Evolutionary conservation across 2,329 filamentous ascomycete genomes (phyloP), one percentile per base, ranked within the genome.

Genomic region (Bipolaris cookei): DNA sequence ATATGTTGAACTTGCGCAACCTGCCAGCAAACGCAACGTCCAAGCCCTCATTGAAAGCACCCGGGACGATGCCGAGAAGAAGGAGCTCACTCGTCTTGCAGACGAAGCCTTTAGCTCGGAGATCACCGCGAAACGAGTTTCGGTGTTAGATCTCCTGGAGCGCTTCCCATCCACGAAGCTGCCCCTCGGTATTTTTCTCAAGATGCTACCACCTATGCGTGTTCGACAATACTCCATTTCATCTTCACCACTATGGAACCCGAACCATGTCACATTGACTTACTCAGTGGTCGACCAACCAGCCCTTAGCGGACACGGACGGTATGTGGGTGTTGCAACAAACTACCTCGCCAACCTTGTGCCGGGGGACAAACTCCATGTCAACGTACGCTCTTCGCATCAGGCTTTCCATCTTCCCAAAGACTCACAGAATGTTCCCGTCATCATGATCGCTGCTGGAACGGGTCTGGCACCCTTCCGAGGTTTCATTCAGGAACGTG

Each of bases 161-260:
- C 80, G 82, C 10, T 88, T 87, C 69, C 66, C 71, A 0, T 76
- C 80, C 0, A 79, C 90, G 30, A 76, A 83, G 2, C 75, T 94
- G 0, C 82, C 89, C 0, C 82, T 95, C 21, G 83, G 83, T 3
- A 77, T 84, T 16, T 94, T 90, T 78, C 80, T 95, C 6, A 81
- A 82, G 32, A 88, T 92, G 81, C 83, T 92, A 0, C 89, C 89
- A 1, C 88, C 90, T 0, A 90, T 95, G 87, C 86, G 90, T 25
- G 82, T 90, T 37, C 84, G 90, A n/a, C 88, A 91, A 73, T 92
- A 92, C 79, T 90, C 87, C 30, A 91, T 93, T 68, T 92, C 90
- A 0, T 92, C 89, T 0, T 91, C 89, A 0, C 88, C 90, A 0
- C 80, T 91, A 0, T 80, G 79, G 60, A 82, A 88, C 59, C 80